Base-by-base conservation (phyloP, 208 protist species). In the Leishmania martiniquensis region DNA sequence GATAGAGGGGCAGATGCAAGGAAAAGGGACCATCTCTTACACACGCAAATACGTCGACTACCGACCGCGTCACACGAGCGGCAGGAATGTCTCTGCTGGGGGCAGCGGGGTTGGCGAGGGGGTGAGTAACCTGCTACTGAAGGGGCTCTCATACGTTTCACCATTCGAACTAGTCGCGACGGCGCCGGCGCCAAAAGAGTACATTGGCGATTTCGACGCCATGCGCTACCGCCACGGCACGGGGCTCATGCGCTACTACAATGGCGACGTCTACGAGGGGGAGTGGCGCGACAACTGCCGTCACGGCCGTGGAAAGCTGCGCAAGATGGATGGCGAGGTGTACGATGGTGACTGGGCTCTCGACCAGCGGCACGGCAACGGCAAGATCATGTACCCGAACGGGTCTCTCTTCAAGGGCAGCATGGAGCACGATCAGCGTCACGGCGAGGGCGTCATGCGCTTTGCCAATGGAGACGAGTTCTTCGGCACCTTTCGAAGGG, bases 401-500 rank as follows among this genome's bases (percentile, higher is more conserved):
- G 93, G 93, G 4, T 83, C 76, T 1, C 79, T 87, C 69, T 98
- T 94, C 86, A 93, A 93, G 57, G 95, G 95, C 7, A 74, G 66
- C 34, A 88, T 95, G 80, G 80, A 78, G 49, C 80, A 87, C 75
- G 85, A 93, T 72, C 78, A 86, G 75, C 89, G 93, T 32, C 68
- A 91, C 72, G 96, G 96, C 25, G 89, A 93, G 63, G 95, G 96
- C 25, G 76, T 91, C 13, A 91, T 98, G 82, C 71, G 86, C 70
- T 97, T 91, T 63, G 68, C 86, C 29, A 94, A 97, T 62, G 95
- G 95, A 12, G 94, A 98, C 73, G 91, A 95, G 77, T 98, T 96
- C 74, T 88, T 91, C 47, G 96, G 96, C 20, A 80, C 81, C 67
- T 98, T 95, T 65, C 54, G 34, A 7, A 62, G 82, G 9, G 88